Conservation (phyloP, 2,329 filamentous ascomycete species). For the Grosmannia serpens region DNA sequence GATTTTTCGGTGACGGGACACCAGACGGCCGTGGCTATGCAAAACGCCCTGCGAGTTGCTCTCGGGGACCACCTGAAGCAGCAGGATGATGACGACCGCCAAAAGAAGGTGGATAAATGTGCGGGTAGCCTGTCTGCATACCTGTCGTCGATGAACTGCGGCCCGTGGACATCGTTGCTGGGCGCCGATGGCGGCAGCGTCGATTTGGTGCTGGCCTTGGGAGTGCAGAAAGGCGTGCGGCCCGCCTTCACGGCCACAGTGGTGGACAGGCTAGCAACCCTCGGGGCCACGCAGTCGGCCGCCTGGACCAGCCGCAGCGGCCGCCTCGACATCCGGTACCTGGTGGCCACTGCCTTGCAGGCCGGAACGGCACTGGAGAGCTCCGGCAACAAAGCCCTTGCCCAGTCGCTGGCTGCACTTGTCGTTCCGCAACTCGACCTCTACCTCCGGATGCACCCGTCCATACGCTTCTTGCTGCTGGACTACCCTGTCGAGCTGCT, state of each 20-base stretch:
- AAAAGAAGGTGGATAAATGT: not conserved
- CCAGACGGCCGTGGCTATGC: slow-evolving; percentile 39
- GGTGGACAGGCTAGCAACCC: slow-evolving; percentile 39
- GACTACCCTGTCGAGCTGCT: slow-evolving; percentile 48
- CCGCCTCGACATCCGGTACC: slow-evolving; percentile 47
- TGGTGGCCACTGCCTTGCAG: slow-evolving; percentile 51
- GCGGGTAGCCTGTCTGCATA: slow-evolving; percentile 29
- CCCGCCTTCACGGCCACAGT: slow-evolving; percentile 37
- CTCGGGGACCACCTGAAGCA: slow-evolving; percentile 39
- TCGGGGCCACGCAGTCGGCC: slow-evolving; percentile 38
- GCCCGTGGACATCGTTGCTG: slow-evolving; percentile 42
- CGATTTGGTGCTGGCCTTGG: slow-evolving; percentile 50
- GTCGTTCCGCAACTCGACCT: slow-evolving; percentile 50
- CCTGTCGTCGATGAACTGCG: slow-evolving; percentile 34
- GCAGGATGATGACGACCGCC: not conserved
- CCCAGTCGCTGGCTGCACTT: slow-evolving; percentile 19
- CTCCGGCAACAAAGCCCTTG: slow-evolving; percentile 28
- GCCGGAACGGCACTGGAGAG: slow-evolving; percentile 30
- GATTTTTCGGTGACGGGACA: slow-evolving; percentile 29
- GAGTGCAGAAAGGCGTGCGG: slow-evolving; percentile 42
- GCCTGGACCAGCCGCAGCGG: slow-evolving; percentile 36
- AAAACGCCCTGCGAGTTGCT: slow-evolving; percentile 45
- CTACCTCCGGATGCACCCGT: slow-evolving; percentile 40
- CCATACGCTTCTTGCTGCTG: slow-evolving; percentile 45
- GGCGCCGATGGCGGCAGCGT: slow-evolving; percentile 25